A percentile compares a stretch with the other conserved stretches of the same genome.
Conservation (phyloP, 2,329 filamentous ascomycete genomes). For the Sarocladium strictum region DNA sequence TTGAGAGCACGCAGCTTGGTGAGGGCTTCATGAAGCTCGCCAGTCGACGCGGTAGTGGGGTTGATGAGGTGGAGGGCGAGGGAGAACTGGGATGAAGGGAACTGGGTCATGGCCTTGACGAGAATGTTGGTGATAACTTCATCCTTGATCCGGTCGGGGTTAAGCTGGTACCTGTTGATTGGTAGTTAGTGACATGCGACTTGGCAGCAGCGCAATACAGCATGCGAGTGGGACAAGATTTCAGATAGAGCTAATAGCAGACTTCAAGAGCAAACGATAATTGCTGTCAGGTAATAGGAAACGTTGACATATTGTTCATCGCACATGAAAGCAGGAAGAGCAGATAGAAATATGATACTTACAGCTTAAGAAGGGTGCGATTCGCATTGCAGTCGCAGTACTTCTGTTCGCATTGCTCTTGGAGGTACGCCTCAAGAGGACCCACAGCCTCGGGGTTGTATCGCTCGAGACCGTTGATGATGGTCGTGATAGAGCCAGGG, state of each 20-base stretch:
- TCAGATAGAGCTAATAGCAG: constrained; percentile 72
- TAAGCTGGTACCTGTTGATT: constrained; percentile 85
- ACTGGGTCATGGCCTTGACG: constrained; percentile 95
- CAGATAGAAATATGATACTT: constrained; percentile 39
- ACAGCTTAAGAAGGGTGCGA: constrained; percentile 94
- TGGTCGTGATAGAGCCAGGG: constrained; percentile 84
- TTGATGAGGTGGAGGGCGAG: constrained; percentile 92
- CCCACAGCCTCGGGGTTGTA: constrained; percentile 97
- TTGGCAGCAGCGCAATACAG: not conserved
- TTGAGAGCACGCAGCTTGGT: constrained; percentile 80
- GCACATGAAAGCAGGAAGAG: constrained; percentile 25
- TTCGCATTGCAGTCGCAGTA: constrained; percentile 96
- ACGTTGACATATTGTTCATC: constrained; percentile 79
- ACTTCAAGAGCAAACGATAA: constrained; percentile 58
- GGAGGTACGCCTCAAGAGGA: constrained; percentile 90
- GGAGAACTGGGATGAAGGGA: constrained; percentile 92
- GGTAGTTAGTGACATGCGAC: not conserved
- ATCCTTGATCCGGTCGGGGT: constrained; percentile 94
- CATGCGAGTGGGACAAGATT: constrained; percentile 12
- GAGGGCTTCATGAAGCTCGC: constrained; percentile 83
- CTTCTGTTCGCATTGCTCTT: constrained; percentile 89
- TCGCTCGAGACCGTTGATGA: constrained; percentile 94
- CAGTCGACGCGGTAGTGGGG: constrained; percentile 60
- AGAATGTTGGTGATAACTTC: constrained; percentile 99
- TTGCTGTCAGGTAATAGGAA: constrained; percentile 95